phyloP scores from a whole-genome alignment of 2,329 filamentous ascomycete genomes.

The Monilinia polystroma region DNA sequence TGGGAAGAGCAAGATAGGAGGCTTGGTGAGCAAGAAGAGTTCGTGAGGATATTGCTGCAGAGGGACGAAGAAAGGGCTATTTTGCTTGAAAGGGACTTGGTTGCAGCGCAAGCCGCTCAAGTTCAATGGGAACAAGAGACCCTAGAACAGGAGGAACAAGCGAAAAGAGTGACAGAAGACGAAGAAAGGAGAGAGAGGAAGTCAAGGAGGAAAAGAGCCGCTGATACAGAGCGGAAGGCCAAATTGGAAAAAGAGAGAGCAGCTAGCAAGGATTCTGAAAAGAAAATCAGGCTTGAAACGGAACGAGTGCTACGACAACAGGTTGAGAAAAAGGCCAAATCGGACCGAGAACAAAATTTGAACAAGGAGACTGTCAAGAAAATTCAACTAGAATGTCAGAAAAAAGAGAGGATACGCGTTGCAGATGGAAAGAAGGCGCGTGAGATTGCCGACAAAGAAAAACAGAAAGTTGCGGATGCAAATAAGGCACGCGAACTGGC shows the following conservation, averaged over 20 bases:
- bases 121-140: conserved; percentile 20
- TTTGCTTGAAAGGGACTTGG: conserved; percentile 10
- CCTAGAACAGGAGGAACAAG: conserved; percentile 1
- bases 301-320: conserved; percentile 10
- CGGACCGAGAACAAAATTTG: not conserved
- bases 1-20: conserved; percentile 19
- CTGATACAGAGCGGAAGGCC: conserved; percentile 5
- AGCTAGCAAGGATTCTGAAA: conserved; percentile 7
- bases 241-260: conserved; percentile 11
- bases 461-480: conserved; percentile 3
- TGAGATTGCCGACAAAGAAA: conserved; percentile 9
- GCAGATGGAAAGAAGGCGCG: conserved; percentile 9
- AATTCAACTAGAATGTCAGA: not conserved
- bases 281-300: conserved; percentile 10
- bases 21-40: conserved; percentile 10
- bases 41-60: conserved; percentile 6
- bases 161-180: not conserved
- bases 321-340: not conserved
- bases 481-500: conserved; percentile 5
- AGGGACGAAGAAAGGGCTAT: conserved; percentile 14
- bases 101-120: conserved; percentile 21
- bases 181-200: conserved; percentile 3
- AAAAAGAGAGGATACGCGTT: conserved; percentile 7
- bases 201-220: conserved; percentile 3
- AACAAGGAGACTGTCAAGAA: conserved; percentile 7